phyloP scores from a whole-genome alignment of 306 rosid genomes.

The Quercus agrifolia region DNA sequence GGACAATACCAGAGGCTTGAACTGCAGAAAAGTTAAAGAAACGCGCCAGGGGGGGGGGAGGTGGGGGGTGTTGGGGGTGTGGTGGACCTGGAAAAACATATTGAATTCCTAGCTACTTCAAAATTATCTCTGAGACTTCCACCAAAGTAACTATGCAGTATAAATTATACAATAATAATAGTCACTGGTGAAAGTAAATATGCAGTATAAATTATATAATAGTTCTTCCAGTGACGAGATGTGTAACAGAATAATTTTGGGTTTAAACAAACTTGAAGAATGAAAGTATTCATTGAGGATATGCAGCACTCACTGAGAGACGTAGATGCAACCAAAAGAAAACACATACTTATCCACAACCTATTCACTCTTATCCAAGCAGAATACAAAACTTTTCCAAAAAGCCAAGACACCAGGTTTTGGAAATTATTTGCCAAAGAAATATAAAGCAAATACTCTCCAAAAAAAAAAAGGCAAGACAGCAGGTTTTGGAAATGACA shows the following conservation, averaged over 20 bases:
- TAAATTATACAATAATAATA: background rate
- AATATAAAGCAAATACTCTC: background rate
- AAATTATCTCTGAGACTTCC: too few species aligned
- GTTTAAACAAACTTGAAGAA: background rate
- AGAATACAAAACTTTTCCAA: too few species aligned
- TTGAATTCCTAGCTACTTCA: too few species aligned
- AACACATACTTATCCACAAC: background rate
- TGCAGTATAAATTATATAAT: background rate
- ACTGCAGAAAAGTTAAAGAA: too few species aligned
- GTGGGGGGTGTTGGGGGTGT: too few species aligned
- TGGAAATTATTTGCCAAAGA: background rate
- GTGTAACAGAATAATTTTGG: background rate
- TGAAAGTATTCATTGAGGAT: background rate
- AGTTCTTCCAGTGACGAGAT: background rate
- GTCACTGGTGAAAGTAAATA: background rate
- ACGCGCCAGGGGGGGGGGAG: too few species aligned
- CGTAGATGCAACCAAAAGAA: background rate
- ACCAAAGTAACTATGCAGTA: too few species aligned
- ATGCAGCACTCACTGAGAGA: background rate
- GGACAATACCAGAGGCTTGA: too few species aligned
- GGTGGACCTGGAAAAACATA: too few species aligned
- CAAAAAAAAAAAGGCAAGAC: background rate
- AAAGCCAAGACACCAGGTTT: too few species aligned
- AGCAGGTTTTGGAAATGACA: background rate
- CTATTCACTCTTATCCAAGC: background rate